Percentiles rank a stretch among this genome's conserved stretches.
These are phyloP conservation scores for Durusdinium trenchii DNA, from an alignment of 73 alveolate species.

Conservation along the genomic window DNA sequence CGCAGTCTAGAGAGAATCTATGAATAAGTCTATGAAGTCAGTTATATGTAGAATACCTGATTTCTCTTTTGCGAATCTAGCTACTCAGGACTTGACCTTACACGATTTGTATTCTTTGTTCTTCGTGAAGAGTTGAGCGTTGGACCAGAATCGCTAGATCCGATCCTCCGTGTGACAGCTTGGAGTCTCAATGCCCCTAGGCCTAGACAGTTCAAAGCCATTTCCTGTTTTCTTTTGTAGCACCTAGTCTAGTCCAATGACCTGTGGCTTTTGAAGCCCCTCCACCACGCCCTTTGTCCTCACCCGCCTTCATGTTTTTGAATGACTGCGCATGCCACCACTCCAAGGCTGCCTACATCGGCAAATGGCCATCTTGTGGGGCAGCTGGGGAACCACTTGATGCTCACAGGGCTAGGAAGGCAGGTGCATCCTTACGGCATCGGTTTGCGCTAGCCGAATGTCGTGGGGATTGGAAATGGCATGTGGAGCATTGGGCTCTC, in stretches of 20 bases:
- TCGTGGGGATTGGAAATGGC: constrained; percentile 32
- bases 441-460: background rate
- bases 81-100: background rate
- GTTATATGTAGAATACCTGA: too few relatives aligned
- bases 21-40: too few relatives aligned
- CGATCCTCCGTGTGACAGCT: background rate
- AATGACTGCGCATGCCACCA: too few relatives aligned
- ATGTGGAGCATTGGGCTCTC: background rate
- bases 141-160: background rate
- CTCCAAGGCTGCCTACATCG: background rate
- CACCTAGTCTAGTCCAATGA: too few relatives aligned
- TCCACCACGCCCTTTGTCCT: too few relatives aligned
- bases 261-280: too few relatives aligned
- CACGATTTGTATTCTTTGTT: background rate
- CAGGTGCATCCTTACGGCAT: background rate
- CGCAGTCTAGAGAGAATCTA: background rate
- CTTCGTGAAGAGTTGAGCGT: background rate
- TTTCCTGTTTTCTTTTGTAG: too few relatives aligned
- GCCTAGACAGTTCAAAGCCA: background rate
- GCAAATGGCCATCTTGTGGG: background rate
- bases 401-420: too few relatives aligned
- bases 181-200: background rate
- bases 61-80: too few relatives aligned
- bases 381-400: background rate
- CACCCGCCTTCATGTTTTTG: too few relatives aligned